Evolutionary conservation across 768 basidiomycete species (phyloP).

Genomic region (Russula ochroleuca): DNA sequence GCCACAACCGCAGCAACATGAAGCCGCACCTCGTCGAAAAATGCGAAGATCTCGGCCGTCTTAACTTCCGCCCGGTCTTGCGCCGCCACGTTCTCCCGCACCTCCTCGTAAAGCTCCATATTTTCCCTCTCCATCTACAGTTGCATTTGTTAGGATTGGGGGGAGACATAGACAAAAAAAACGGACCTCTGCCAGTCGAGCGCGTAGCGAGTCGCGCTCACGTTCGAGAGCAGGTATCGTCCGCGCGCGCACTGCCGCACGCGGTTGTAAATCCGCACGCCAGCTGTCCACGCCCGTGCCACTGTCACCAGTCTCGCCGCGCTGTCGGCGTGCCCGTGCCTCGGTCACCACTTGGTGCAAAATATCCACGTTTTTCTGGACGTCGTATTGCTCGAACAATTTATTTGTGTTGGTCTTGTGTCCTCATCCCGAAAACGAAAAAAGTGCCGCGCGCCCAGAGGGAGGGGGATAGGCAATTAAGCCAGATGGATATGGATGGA

Average conservation of each 20-base stretch:
- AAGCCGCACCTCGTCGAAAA: constrained; percentile 48
- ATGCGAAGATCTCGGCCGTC: constrained; percentile 45
- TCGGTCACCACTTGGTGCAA: constrained; percentile 67
- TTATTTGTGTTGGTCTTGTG: constrained; percentile 60
- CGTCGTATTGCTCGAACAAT: constrained; percentile 62
- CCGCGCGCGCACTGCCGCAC: constrained; percentile 55
- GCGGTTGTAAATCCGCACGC: constrained; percentile 61
- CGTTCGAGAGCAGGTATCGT: constrained; percentile 54
- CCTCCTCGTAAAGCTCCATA: constrained; percentile 41
- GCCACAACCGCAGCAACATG: background rate
- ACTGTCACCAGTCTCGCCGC: constrained; percentile 34
- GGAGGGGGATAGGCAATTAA: background rate
- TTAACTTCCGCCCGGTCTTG: constrained; percentile 46
- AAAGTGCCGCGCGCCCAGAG: background rate
- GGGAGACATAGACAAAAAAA: background rate
- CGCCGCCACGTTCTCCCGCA: constrained; percentile 47
- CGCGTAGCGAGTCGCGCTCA: constrained; percentile 40
- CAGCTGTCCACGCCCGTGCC: constrained; percentile 49
- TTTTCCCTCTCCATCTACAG: constrained; percentile 55
- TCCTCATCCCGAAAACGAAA: background rate
- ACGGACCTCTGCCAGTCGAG: constrained; percentile 37
- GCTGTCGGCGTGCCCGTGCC: constrained; percentile 51
- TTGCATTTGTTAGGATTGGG: background rate
- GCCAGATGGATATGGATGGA: background rate
- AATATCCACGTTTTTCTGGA: constrained; percentile 64